Conservation (phyloP, 192 early-diverging fungal species). For the Entrophospora sp. region DNA sequence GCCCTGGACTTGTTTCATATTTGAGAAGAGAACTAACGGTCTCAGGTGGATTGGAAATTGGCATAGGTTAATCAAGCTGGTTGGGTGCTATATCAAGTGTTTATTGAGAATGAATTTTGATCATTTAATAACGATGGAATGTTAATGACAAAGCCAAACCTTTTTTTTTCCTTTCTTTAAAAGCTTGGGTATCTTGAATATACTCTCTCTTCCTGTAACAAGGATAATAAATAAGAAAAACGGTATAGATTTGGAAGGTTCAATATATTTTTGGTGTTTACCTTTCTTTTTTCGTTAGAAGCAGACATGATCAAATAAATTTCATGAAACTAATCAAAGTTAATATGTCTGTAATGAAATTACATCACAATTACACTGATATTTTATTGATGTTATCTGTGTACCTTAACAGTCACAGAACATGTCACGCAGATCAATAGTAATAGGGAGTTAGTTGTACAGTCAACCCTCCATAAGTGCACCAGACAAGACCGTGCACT, state of each 20-base stretch:
- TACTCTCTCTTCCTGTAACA: neutral
- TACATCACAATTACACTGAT: too few relatives aligned
- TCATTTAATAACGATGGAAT: neutral
- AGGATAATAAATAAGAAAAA: neutral
- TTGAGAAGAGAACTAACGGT: neutral
- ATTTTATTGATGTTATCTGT: too few relatives aligned
- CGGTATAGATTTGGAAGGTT: neutral
- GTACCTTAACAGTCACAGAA: too few relatives aligned
- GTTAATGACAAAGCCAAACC: too few relatives aligned
- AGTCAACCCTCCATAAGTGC: too few relatives aligned
- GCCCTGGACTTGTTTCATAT: neutral
- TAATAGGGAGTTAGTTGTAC: too few relatives aligned
- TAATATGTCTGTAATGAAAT: too few relatives aligned
- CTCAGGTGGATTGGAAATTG: conserved; percentile 1
- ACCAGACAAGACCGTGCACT: too few relatives aligned
- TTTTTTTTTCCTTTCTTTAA: neutral
- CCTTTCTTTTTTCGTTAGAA: neutral
- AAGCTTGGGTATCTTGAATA: neutral
- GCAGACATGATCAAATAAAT: too few relatives aligned
- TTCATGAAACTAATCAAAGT: too few relatives aligned
- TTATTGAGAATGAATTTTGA: neutral
- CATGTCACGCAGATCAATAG: too few relatives aligned
- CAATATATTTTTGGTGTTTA: neutral
- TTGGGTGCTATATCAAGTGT: neutral
- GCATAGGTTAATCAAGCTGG: neutral